phyloP scores from a whole-genome alignment of 1,284 basidiomycete genomes.

The Amylostereum areolatum region DNA sequence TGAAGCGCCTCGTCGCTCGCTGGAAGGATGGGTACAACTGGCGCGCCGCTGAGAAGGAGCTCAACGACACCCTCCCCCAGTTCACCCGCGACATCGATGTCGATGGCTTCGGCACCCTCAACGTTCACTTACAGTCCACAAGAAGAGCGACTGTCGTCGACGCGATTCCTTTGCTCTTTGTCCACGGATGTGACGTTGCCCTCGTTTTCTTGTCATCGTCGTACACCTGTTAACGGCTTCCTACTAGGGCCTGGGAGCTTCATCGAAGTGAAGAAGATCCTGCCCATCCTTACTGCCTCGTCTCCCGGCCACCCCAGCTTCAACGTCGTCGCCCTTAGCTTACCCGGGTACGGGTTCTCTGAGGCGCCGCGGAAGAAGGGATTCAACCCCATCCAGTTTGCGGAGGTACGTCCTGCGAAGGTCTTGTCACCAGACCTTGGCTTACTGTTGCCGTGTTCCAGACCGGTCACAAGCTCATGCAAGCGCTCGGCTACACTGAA shows the following conservation, averaged over 20 bases:
- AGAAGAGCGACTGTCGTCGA: slow-evolving; percentile 10
- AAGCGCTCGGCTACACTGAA: slow-evolving; percentile 39
- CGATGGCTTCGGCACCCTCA: slow-evolving; percentile 28
- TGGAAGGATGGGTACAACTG: slow-evolving; percentile 40
- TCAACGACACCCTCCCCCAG: slow-evolving; percentile 37
- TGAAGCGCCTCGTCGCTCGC: slow-evolving; percentile 29
- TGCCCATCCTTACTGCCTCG: slow-evolving; percentile 39
- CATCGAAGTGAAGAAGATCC: slow-evolving; percentile 46
- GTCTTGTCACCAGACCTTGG: neutral
- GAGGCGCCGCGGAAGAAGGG: slow-evolving; percentile 34
- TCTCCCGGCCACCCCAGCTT: slow-evolving; percentile 45
- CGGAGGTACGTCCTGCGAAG: slow-evolving; percentile 22
- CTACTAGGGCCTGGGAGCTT: slow-evolving; percentile 51
- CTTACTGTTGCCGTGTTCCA: slow-evolving; percentile 7
- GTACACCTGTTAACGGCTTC: neutral
- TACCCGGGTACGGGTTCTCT: slow-evolving; percentile 55
- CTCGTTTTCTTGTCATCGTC: neutral
- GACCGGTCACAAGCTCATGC: slow-evolving; percentile 40
- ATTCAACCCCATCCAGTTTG: slow-evolving; percentile 23
- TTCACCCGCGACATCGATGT: slow-evolving; percentile 36
- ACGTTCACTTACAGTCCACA: slow-evolving; percentile 33
- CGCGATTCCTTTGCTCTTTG: slow-evolving; percentile 42
- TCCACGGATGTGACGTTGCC: slow-evolving; percentile 38
- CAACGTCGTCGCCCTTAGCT: slow-evolving; percentile 47
- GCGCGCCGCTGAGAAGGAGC: slow-evolving; percentile 30